Evolutionary conservation across 2,329 filamentous ascomycete genomes (phyloP).

Genomic region (Tolypocladium pustulatum): DNA sequence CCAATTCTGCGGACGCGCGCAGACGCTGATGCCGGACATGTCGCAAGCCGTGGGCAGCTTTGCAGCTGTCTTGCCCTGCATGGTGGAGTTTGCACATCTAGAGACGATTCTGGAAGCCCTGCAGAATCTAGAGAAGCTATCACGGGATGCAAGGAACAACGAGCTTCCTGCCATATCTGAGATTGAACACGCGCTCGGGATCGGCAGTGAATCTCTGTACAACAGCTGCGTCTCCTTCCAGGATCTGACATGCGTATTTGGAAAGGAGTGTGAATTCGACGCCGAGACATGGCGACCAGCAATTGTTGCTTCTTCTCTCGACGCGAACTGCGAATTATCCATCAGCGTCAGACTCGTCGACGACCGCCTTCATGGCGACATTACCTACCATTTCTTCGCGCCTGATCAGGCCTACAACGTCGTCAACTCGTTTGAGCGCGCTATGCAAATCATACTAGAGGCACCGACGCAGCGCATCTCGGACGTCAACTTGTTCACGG

Average conservation of each 20-base stretch:
- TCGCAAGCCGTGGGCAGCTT: constrained; percentile 35
- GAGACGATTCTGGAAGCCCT: constrained; percentile 22
- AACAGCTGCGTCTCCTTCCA: constrained; percentile 41
- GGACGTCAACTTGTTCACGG: constrained; percentile 42
- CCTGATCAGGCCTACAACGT: constrained; percentile 34
- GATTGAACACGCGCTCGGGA: constrained; percentile 34
- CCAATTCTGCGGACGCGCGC: constrained; percentile 32
- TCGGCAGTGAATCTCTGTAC: constrained; percentile 32
- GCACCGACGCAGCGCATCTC: constrained; percentile 29
- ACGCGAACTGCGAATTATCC: constrained; percentile 33
- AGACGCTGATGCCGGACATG: constrained; percentile 29
- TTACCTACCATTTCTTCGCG: constrained; percentile 33
- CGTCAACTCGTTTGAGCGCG: constrained; percentile 40
- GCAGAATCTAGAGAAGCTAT: constrained; percentile 17
- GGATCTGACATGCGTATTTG: constrained; percentile 17
- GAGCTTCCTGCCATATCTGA: constrained; percentile 35
- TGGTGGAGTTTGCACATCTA: constrained; percentile 18
- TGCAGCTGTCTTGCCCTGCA: constrained; percentile 26
- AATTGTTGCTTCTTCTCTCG: constrained; percentile 4
- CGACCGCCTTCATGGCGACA: constrained; percentile 29
- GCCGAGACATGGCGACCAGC: constrained; percentile 4
- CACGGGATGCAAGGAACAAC: constrained; percentile 15
- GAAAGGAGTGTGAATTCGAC: background rate
- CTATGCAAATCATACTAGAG: constrained; percentile 35
- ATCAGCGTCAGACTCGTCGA: constrained; percentile 31